Evolutionary conservation across 1,139 yeast species (phyloP), one percentile per base, ranked within the genome.

Genomic region (Scheffersomyces quercinus): DNA sequence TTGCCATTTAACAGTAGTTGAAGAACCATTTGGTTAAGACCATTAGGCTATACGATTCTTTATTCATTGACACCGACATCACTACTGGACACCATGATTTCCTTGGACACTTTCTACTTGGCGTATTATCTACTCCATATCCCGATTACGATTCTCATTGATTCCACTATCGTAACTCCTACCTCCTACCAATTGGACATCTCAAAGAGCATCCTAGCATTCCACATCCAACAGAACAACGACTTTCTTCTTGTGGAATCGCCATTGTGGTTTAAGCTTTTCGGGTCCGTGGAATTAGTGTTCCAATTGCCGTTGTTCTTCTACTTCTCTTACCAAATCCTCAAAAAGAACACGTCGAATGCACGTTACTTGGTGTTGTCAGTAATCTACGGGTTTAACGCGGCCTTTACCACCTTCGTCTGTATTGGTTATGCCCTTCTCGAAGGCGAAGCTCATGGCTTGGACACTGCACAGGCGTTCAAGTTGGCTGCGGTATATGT

Each of bases 271-370:
- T 74, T 91, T 45, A 68, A 75, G 49, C 66, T 78, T 32, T 89
- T 85, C 62, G 95, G 90, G 1, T 65, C 76, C 54, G 60, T 88
- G 40, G 98, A 91, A 62, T 53, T 90, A 40, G 44, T 82, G 3
- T 76, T 86, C 55, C 98, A 91, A 64, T 64, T 86, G 41, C 98
- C 98, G 0, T 70, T 86, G 28, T 91, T 91, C 62, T 58, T 85
- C 40, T 59, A 68, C 43, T 85, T 65, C 24, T 56, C 67, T 0
- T 46, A 45, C 31, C 48, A 50, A 24, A 51, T 64, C 39, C 46
- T 55, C 9, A 41, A 43, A 13, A 42, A 37, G 7, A 43, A 51
- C 34, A 43, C 33, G 10, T 43, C 56, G 38, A 58, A 62, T 35
- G 58, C 62, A 20, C 65, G 78, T 12, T 81, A 78, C 55, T 31